Evolutionary conservation across 208 protist species (phyloP), one percentile per base, ranked within the genome.

Genomic region (Leishmania arabica): DNA sequence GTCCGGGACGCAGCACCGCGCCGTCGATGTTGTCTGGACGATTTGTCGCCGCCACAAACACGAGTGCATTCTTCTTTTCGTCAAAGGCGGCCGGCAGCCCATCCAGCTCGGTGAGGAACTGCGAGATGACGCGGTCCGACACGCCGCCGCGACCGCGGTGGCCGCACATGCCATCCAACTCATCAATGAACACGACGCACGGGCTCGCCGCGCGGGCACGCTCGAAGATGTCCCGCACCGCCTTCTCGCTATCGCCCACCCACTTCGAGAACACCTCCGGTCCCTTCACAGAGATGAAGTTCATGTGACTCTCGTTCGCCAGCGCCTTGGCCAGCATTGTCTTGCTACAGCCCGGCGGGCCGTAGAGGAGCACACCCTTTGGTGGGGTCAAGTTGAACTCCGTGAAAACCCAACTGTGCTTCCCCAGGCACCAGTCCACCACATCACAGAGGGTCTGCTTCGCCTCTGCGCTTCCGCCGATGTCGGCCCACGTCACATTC

Each of bases 251-350:
- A 66, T 99, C 91, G 49, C 99, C 99, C 58, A 99, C 99, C 85
- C 98, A 99, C 88, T 99, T 99, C 84, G 98, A 99, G 40, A 99
- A 90, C 72, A 99, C 96, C 83, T 99, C 98, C 34, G 98, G 97
- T 7, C 98, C 99, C 81, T 99, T 99, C 15, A 99, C 93, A 8
- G 97, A 89, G 42, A 93, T 91, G n/a, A 98, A 89, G 79, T 93
- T 96, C 83, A 93, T 84, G 31, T 86, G 83, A 45, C 88, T 90
- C 74, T 99, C 98, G 34, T 99, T 90, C 86, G 99, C 97, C 77
- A 99, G 99, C 78, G 99, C 95, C 60, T 99, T 94, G 13, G 99
- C 99, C 79, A 99, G 99, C 54, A 99, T 92, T 9, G 99, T 99
- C 86, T 99, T 99, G 79, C 99, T 99, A 74, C 97, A 99, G 69